Base-by-base conservation (phyloP, 148 eudicot species). In the Nepenthes mirabilis region DNA sequence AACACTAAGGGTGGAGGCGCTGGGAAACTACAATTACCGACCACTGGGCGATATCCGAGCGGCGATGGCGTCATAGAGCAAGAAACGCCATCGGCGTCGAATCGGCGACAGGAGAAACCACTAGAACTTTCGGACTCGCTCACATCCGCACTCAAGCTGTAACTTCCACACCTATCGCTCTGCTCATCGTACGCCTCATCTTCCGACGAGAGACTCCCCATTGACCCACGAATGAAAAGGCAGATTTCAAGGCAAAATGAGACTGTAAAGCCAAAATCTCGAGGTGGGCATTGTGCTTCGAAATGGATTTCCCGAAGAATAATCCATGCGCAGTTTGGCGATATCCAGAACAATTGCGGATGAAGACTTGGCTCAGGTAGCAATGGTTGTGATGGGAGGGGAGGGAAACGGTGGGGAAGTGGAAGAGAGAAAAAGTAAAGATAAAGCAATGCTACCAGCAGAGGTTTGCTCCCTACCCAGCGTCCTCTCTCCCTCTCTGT, bases 61-160 rank as follows among this genome's bases (percentile, higher is more conserved):
- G 82, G 71, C 23, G 85, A 77, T 12, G 82, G 59, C 10, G 36
- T 2, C 5, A 32, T 9, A 34, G 81, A 77, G 63, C 75, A 72
- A 36, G 86, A 78, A 56, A 47, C 59, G 1, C 36, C 52, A 23
- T 66, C 78, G 14, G 67, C 64, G 33, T 79, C 79, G 47, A 52
- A 75, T 0, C 71, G 73, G 34, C 73, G 70, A 50, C 72, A 12
- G 13, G 81, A 75, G 60, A 71, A 73, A 43, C 80, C 75, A 14
- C 65, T 64, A 23, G 77, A 79, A 63, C 80, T 81, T 61, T 87
- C 95, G 1, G 95, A 87, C 74, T 82, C 95, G 65, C 90, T 82
- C 37, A 87, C 73, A 59, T 87, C 95, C 33, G 90, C 90, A 66
- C 95, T 87, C 4, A 82, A 57, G 47, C 85, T 75, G 65, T 82